Conservation (phyloP, 2,329 filamentous ascomycete genomes). For the Penicillium verrucosum region DNA sequence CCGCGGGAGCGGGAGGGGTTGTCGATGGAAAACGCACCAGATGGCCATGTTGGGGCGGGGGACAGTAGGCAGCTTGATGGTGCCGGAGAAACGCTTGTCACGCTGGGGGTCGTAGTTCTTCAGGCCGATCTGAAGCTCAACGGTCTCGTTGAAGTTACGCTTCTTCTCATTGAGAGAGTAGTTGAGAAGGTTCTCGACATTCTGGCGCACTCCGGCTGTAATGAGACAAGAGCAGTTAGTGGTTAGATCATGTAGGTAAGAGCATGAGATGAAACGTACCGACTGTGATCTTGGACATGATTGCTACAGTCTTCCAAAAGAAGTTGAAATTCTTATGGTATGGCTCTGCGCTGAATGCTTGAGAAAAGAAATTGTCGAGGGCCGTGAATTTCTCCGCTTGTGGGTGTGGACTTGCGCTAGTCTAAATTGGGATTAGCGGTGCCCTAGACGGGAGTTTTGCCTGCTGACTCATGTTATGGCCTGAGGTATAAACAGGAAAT, state of each 20-base stretch:
- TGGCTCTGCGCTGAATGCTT: conserved; percentile 53
- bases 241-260: not conserved
- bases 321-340: conserved; percentile 69
- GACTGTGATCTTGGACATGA: conserved; percentile 59
- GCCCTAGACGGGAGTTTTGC: conserved; percentile 17
- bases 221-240: conserved; percentile 14
- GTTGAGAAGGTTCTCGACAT: conserved; percentile 89
- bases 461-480: conserved; percentile 10
- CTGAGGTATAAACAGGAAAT: not conserved
- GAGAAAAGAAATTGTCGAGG: conserved; percentile 25
- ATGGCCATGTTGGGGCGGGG: conserved; percentile 88
- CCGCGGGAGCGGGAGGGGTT: not conserved
- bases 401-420: conserved; percentile 33
- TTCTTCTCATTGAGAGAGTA: conserved; percentile 97
- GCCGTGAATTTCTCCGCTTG: conserved; percentile 39
- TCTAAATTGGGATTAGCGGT: conserved; percentile 28
- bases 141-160: conserved; percentile 95
- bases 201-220: conserved; percentile 84
- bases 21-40: conserved; percentile 55
- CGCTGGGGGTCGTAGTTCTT: conserved; percentile 99
- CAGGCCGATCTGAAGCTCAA: conserved; percentile 79
- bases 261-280: conserved; percentile 38
- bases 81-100: conserved; percentile 99
- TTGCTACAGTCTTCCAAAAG: conserved; percentile 81
- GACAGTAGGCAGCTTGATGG: conserved; percentile 88